Base-by-base conservation (phyloP, 2,329 filamentous ascomycete genomes). In the Colletotrichum liriopes region DNA sequence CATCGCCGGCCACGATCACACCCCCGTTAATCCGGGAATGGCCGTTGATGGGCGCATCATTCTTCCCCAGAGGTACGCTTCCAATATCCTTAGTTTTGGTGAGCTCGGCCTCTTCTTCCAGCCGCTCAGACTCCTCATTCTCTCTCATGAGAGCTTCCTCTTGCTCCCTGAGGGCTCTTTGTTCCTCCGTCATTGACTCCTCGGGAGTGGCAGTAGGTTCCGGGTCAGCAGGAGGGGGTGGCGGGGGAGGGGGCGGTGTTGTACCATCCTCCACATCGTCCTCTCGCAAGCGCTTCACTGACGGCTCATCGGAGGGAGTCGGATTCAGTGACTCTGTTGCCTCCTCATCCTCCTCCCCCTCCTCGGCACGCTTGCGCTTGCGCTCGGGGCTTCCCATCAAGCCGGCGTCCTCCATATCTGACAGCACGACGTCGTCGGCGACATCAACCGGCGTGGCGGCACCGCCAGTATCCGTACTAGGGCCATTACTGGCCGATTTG, bases 321-420 rank as follows among this genome's bases (percentile, higher is more conserved):
- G 82, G 77, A 47, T 81, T 84, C 1, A 84, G 82, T 37, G 86
- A 86, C 20, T 82, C 84, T 45, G 74, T 76, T 6, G 78, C 77
- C n/a, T 84, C 84, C 6, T 85, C 85, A 12, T 86, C 77, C 20
- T 84, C 84, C 6, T 86, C 77, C n/a, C 83, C 84, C 6, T 85
- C 85, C 12, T 86, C 85, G 9, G 85, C 84, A 59, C 92, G 87
- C 80, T 94, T 94, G 12, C 93, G 89, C 80, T 94, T 94, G 60
- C 88, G 83, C 35, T 88, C 87, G 35, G 85, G 80, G 65, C 86
- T 87, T 49, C 81, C 83, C 5, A 87, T 86, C 3, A 85, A 86
- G 29, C 77, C 82, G 32, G 75, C 75, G 56, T 84, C 82, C 73
- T 87, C 86, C n/a, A 83, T 82, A 69, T 88, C 86, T 29, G 82